Conservation (phyloP, 192 early-diverging fungal genomes). For the Funneliformis mosseae region DNA sequence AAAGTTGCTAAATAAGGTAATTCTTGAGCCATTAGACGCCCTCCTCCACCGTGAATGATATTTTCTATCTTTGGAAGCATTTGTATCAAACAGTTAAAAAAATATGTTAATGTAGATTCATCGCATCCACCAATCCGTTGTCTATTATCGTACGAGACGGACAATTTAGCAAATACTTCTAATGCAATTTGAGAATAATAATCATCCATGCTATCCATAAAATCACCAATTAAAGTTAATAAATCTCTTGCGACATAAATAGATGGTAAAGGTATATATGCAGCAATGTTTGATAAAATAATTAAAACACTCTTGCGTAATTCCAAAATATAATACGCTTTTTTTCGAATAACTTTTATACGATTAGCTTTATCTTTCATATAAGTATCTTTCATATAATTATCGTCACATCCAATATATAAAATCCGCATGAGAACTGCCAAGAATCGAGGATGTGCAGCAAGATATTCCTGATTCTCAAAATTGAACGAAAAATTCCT, state of each 20-base stretch:
- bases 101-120: constrained; percentile 37
- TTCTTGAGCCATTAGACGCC: constrained; percentile 36
- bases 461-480: constrained; percentile 52
- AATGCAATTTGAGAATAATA: constrained; percentile 65
- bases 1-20: constrained; percentile 55
- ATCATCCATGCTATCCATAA: constrained; percentile 52
- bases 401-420: constrained; percentile 23
- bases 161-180: constrained; percentile 63
- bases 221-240: constrained; percentile 52
- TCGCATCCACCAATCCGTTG: constrained; percentile 42
- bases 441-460: constrained; percentile 50
- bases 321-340: constrained; percentile 53
- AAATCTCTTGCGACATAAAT: constrained; percentile 44
- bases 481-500: constrained; percentile 60
- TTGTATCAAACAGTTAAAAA: constrained; percentile 42
- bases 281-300: constrained; percentile 64
- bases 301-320: constrained; percentile 66
- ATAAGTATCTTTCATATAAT: not conserved
- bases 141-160: constrained; percentile 59
- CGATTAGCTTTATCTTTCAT: not conserved
- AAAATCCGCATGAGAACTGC: constrained; percentile 41
- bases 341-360: constrained; percentile 11
- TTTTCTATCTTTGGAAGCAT: constrained; percentile 40
- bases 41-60: constrained; percentile 23
- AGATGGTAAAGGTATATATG: constrained; percentile 48